phyloP scores from a whole-genome alignment of 805 yeast species.

The Cyberlindnera saturnus region DNA sequence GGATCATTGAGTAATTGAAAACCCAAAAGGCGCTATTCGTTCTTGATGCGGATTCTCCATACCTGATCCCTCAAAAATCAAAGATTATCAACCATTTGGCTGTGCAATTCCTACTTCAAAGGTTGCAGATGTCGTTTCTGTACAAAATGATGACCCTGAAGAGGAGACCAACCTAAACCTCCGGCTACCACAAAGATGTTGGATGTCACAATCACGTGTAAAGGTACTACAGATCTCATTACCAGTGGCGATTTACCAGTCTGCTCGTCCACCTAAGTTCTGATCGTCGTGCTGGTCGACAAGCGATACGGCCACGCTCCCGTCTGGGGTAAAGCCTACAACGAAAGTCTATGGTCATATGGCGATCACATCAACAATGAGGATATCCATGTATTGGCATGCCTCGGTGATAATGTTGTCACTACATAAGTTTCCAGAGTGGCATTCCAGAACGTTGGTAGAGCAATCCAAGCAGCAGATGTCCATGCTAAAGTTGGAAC shows the following conservation, averaged over 20 bases:
- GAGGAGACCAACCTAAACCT: conserved; percentile 29
- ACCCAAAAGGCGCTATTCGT: conserved; percentile 61
- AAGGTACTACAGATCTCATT: too few relatives aligned
- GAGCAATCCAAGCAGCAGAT: conserved; percentile 84
- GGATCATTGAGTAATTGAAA: conserved; percentile 49
- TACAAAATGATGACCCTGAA: conserved; percentile 18
- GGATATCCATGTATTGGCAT: conserved; percentile 42
- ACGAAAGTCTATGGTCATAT: conserved; percentile 53
- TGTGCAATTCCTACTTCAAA: too few relatives aligned
- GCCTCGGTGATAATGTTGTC: conserved; percentile 64
- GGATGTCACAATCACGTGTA: too few relatives aligned
- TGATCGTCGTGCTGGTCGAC: conserved; percentile 85
- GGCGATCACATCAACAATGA: conserved; percentile 24
- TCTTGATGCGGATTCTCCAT: conserved; percentile 88
- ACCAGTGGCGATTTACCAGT: too few relatives aligned
- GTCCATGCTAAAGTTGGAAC: conserved; percentile 62
- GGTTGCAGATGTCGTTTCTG: conserved; percentile 39
- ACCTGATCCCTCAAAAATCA: conserved; percentile 53
- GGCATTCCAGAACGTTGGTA: conserved; percentile 60
- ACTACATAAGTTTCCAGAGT: conserved; percentile 58
- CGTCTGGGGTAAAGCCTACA: conserved; percentile 73
- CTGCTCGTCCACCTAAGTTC: too few relatives aligned
- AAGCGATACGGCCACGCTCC: too few relatives aligned
- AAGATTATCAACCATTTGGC: too few relatives aligned
- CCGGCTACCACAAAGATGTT: too few relatives aligned